Base-by-base conservation (phyloP, 495 filamentous ascomycete genomes). In the Aspergillus carlsbadensis region DNA sequence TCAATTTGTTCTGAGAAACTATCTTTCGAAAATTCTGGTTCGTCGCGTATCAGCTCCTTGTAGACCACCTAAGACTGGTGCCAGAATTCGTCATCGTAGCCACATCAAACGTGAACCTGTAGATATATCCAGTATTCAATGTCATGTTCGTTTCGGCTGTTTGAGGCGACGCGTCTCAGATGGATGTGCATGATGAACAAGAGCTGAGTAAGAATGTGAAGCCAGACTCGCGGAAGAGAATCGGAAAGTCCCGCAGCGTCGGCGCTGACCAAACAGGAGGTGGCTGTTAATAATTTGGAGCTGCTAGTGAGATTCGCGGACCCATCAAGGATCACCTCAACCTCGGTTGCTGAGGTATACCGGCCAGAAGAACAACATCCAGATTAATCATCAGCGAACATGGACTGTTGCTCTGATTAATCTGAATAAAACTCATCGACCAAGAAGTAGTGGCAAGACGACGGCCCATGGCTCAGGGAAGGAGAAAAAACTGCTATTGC, bases 251-350 rank as follows among this genome's bases (percentile, higher is more conserved):
- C 54, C 53, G 35, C 21, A 26, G 18, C 17, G 22, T 2, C 24
- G 31, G 21, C 21, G 42, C 49, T 39, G 31, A 34, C 57, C 57
- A 60, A 54, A 58, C 17, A 58, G 51, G 36, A 44, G 1, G 40
- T 52, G n/a, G 29, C 36, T 24, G 45, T 58, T 62, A 50, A 54
- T 58, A 52, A 62, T 60, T 43, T 14, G 41, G 18, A 22, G 20
- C 2, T 22, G 18, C 41, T 45, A 45, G 42, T 45, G 42, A 29
- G 24, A 45, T 43, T 43, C 6, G 41, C 20, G 41, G 17, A 18
- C 41, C 41, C 22, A 42, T 42, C 44, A 15, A n/a, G 20, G 14
- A 21, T 47, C 35, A 14, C 26, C 39, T 36, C 49, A 31, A 44
- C 53, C 41, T 22, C 31, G 46, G 46, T 50, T 45, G 14, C 21